Conservation (phyloP, 2,329 filamentous ascomycete species). For the Trichoderma simmonsii region DNA sequence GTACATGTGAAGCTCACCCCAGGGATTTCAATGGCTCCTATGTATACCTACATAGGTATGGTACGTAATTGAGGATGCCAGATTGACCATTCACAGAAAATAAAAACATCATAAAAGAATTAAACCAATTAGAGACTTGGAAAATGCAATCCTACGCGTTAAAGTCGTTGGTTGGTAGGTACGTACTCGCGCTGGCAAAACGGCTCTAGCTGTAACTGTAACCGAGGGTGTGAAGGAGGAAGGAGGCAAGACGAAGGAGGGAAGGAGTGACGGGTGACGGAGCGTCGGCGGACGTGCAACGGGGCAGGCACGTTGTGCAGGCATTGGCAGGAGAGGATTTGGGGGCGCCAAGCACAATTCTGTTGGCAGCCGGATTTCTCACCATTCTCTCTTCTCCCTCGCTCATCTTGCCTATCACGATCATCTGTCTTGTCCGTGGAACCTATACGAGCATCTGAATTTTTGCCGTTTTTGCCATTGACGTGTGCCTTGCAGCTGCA, state of each 20-base stretch:
- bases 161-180: background rate
- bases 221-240: background rate
- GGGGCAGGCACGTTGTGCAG: slow-evolving; percentile 15
- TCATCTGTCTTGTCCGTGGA: background rate
- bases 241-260: background rate
- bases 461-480: background rate
- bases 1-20: background rate
- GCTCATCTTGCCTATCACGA: background rate
- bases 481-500: background rate
- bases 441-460: background rate
- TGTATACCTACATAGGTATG: background rate
- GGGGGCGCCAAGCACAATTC: background rate
- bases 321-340: background rate
- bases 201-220: background rate
- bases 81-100: background rate
- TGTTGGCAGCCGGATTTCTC: background rate
- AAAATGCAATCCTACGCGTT: background rate
- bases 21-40: background rate
- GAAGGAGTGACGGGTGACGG: background rate
- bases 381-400: background rate
- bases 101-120: background rate
- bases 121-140: background rate
- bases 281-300: background rate
- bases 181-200: background rate
- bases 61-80: background rate